Base-by-base conservation (phyloP, 805 yeast species). In the Ogataea degrootiae region DNA sequence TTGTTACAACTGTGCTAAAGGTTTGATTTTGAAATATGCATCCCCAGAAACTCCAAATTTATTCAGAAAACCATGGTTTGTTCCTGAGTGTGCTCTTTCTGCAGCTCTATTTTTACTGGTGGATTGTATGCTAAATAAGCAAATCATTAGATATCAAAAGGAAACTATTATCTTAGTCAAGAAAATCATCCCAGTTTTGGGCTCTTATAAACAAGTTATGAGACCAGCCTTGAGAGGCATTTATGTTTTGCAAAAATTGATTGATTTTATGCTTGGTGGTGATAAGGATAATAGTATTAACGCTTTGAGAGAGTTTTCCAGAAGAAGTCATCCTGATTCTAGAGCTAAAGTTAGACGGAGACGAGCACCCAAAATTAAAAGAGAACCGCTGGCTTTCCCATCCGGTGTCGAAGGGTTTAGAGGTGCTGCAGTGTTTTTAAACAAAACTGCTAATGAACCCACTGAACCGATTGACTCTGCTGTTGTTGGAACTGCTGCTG, bases 211-310 rank as follows among this genome's bases (percentile, higher is more conserved):
- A 40, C 54, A 48, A 16, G 51, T 57, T 5, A 52, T 61, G 42
- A 54, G 66, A 34, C 64, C 66, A 16, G 67, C 68, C 3, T 42
- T 58, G 6, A 51, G 68, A n/a, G 68, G 65, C 2, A 35, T 58
- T 1, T 63, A 61, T 42, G 60, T 63, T 26, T 48, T 63, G 5
- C 61, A 60, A 23, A 58, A 54, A 34, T 43, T 64, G 6, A 45
- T 58, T 33, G 45, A 41, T 26, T 50, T 61, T 36, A 45, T 59
- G 50, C 34, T 48, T 2, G 52, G 56, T 17, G 47, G 52, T 15
- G 57, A 49, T 21, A 46, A 51, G 17, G 34, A 34, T 12, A 35
- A 37, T 6, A 41, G 43, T 39, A 34, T 56, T 7, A 39, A 34
- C 22, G 39, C 41, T 21, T 46, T 52, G 43, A 54, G 45, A 26